A percentile compares a stretch with the other conserved stretches of the same genome.
phyloP scores from a whole-genome alignment of 257 asterid species.

The Jacaranda mimosifolia region DNA sequence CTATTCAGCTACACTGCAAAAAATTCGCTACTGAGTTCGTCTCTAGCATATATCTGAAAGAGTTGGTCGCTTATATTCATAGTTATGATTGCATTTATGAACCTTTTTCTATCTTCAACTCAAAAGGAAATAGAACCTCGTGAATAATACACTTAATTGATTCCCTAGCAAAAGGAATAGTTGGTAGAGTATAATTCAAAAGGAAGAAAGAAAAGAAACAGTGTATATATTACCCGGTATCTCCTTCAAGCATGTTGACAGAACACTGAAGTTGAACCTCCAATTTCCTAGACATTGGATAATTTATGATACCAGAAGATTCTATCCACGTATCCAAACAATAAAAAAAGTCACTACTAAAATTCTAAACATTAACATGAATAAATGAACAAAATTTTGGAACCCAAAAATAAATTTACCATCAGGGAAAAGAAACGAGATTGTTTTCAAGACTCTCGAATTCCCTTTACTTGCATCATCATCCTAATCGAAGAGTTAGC shows the following conservation, averaged over 20 bases:
- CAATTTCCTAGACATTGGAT: slow-evolving; percentile 57
- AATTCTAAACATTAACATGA: slow-evolving; percentile 15
- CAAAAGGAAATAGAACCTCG: not conserved
- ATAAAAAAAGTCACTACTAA: slow-evolving; percentile 1
- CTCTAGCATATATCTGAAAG: not conserved
- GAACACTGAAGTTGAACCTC: slow-evolving; percentile 78
- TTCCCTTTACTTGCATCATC: slow-evolving; percentile 54
- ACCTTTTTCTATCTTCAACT: slow-evolving; percentile 8
- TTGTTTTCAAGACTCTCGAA: slow-evolving; percentile 67
- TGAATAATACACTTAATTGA: not conserved
- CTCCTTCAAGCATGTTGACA: slow-evolving; percentile 94
- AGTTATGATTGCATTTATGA: slow-evolving; percentile 11
- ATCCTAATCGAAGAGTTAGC: slow-evolving; percentile 53
- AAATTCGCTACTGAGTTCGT: too few relatives aligned
- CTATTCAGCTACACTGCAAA: too few relatives aligned
- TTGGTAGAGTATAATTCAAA: too few relatives aligned
- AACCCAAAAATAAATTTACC: slow-evolving; percentile 45
- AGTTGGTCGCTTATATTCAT: not conserved
- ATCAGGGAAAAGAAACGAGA: slow-evolving; percentile 75
- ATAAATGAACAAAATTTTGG: not conserved
- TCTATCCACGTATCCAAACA: slow-evolving; percentile 44
- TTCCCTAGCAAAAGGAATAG: too few relatives aligned
- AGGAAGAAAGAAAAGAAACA: not conserved
- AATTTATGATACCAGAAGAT: slow-evolving; percentile 44
- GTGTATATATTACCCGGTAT: slow-evolving; percentile 73